A percentile compares a stretch with the other conserved stretches of the same genome.
These are phyloP conservation scores for Aspergillus steynii DNA, from an alignment of 495 filamentous ascomycete species.

Conservation along the genomic window DNA sequence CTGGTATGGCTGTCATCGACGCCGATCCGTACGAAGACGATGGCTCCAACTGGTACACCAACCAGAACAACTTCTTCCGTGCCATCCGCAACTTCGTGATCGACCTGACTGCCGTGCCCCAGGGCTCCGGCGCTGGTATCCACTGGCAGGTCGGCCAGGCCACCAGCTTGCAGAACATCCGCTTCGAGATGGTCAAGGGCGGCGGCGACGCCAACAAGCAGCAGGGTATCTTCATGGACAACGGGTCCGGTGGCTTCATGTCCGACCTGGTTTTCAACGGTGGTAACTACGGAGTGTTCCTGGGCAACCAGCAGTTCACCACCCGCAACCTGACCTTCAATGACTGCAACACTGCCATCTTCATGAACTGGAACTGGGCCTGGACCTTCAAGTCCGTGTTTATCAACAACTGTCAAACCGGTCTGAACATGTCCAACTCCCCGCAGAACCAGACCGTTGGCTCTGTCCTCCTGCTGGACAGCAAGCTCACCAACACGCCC, in stretches of 20 bases:
- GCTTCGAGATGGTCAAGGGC: slow-evolving; percentile 82
- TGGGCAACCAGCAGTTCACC: slow-evolving; percentile 95
- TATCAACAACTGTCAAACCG: slow-evolving; percentile 79
- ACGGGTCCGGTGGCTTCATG: slow-evolving; percentile 89
- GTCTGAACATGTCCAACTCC: slow-evolving; percentile 78
- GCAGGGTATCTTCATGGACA: slow-evolving; percentile 96
- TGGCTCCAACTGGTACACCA: slow-evolving; percentile 76
- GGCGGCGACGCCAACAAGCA: slow-evolving; percentile 70
- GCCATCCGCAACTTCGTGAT: slow-evolving; percentile 93
- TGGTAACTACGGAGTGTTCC: slow-evolving; percentile 78
- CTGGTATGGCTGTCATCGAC: slow-evolving; percentile 88
- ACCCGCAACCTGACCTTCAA: slow-evolving; percentile 91
- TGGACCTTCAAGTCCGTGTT: slow-evolving; percentile 82
- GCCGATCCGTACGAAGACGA: slow-evolving; percentile 73
- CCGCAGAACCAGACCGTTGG: slow-evolving; percentile 67
- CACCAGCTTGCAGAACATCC: slow-evolving; percentile 86
- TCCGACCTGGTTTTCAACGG: slow-evolving; percentile 85
- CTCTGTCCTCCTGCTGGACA: slow-evolving; percentile 80
- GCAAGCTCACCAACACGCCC: slow-evolving; percentile 68
- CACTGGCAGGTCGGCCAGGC: slow-evolving; percentile 99
- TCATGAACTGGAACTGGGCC: slow-evolving; percentile 94
- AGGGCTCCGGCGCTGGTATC: slow-evolving; percentile 69
- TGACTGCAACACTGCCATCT: slow-evolving; percentile 81
- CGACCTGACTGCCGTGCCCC: slow-evolving; percentile 73
- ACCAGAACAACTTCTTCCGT: slow-evolving; percentile 99